Conservation (phyloP, 148 eudicot species). For the Pharnaceum exiguum region DNA sequence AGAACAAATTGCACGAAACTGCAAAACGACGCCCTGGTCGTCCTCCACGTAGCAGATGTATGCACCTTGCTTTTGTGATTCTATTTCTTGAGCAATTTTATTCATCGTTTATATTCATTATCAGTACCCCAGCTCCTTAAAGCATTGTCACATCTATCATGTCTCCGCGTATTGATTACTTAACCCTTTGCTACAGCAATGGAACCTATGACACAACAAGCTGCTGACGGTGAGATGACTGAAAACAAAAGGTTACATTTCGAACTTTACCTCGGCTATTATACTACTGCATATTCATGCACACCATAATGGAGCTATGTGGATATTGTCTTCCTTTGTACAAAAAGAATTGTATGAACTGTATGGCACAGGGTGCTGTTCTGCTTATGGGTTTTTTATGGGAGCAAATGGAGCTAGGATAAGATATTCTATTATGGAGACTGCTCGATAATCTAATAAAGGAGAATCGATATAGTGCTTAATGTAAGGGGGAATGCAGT, state of each 20-base stretch:
- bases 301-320: neutral
- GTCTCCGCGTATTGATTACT: neutral
- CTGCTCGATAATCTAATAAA: too few species aligned
- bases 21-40: constrained; percentile 15
- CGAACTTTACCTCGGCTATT: neutral
- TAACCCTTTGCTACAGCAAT: constrained; percentile 15
- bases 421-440: too few species aligned
- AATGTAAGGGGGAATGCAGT: too few species aligned
- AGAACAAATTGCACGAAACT: constrained; percentile 13
- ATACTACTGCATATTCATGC: neutral
- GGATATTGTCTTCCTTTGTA: neutral
- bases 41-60: constrained; percentile 23
- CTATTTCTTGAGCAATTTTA: neutral
- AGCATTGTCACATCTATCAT: too few species aligned
- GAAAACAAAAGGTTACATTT: constrained; percentile 62
- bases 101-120: too few species aligned
- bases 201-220: constrained; percentile 22
- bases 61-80: neutral
- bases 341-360: too few species aligned
- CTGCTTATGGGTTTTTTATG: too few species aligned
- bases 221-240: constrained; percentile 36
- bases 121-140: too few species aligned
- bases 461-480: too few species aligned
- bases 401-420: too few species aligned
- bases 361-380: too few species aligned